These are phyloP conservation scores for Aspergillus ostianus DNA, from an alignment of 495 filamentous ascomycete species.

Conservation along the genomic window DNA sequence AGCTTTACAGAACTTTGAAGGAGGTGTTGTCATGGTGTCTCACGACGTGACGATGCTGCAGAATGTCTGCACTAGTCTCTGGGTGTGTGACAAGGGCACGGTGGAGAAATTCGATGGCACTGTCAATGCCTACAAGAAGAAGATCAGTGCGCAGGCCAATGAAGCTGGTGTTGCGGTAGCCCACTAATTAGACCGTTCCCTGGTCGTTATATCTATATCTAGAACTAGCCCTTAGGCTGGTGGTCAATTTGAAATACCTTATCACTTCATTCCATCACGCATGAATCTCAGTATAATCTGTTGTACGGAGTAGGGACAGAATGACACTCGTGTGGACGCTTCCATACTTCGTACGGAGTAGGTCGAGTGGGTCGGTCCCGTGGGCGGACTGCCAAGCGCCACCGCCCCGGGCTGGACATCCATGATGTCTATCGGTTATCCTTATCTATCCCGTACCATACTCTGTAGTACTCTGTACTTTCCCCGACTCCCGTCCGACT, in stretches of 20 bases:
- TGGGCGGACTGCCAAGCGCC: constrained; percentile 10
- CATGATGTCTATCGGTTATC: no score
- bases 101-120: constrained; percentile 97
- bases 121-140: constrained; percentile 96
- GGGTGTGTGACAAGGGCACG: constrained; percentile 93
- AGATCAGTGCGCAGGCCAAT: constrained; percentile 87
- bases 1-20: constrained; percentile 82
- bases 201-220: neutral
- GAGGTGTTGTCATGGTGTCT: constrained; percentile 96
- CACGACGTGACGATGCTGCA: constrained; percentile 99
- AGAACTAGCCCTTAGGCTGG: neutral
- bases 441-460: neutral
- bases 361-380: constrained; percentile 8
- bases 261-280: no score
- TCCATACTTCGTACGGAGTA: no score
- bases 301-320: no score
- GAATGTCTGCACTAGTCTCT: constrained; percentile 89
- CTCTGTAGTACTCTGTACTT: no score
- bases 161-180: constrained; percentile 69
- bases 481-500: no score
- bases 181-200: constrained; percentile 25
- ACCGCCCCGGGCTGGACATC: no score
- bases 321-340: no score
- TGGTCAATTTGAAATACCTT: no score
- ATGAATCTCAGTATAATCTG: no score